Evolutionary conservation across 176 grass and related monocot genomes (phyloP), one percentile per base, ranked within the genome.

Genomic region (Eremochloa ophiuroides): DNA sequence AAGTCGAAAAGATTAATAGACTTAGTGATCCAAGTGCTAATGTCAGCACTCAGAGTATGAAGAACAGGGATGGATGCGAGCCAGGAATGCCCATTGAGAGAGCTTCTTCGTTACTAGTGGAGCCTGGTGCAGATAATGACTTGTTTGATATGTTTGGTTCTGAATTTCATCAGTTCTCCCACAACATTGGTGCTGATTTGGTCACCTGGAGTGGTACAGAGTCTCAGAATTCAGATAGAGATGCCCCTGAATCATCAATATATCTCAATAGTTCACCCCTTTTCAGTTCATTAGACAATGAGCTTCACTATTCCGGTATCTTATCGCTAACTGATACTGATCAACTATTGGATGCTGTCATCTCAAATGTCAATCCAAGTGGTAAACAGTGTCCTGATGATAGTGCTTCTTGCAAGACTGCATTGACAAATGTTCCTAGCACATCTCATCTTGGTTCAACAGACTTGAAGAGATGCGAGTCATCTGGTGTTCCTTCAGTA

Each of bases 261-360:
- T 78, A 76, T 50, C 58, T 62, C 6, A 75, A 89, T 87, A 74
- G 47, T 69, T 77, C 77, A 50, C 66, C 74, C 8, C 74, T 73
- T n/a, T 83, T 80, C 69, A 84, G 79, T 85, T 92, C 84, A 41
- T 48, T 78, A 76, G 83, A 83, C 34, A 86, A 87, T 27, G 82
- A 89, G 23, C 67, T 80, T 42, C 63, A 81, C 18, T 78, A 41
- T 80, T 92, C 87, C 73, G 87, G 74, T 66, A 72, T 83, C 10
- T 92, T 94, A 56, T 87, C 87, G 60, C 71, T 83, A 78, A 84
- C 87, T 78, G 70, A 88, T 53, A 85, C 68, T 43, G 93, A 94
- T 66, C 93, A 94, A 65, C 71, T 94, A 80, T 73, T 94, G 87
- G 93, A 94, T 85, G 93, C 93, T 62, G 79, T 94, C 79, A 85